Evolutionary conservation across 768 basidiomycete genomes (phyloP).

Genomic region (Cystoderma amianthinum): DNA sequence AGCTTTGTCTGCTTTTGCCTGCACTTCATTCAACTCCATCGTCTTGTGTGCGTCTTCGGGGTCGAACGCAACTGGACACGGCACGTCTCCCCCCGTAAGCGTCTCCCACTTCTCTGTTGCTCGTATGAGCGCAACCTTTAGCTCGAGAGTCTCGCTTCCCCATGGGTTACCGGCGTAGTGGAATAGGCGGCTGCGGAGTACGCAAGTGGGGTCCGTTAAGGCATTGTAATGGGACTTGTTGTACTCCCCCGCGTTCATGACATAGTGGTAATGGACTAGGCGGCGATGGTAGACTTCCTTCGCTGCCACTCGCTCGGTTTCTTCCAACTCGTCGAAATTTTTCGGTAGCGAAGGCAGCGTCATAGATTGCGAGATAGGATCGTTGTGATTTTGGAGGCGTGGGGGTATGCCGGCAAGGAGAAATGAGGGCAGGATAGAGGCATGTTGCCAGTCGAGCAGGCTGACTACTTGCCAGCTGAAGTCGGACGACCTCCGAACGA

Average conservation of each 20-base stretch:
- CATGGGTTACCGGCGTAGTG: conserved; percentile 33
- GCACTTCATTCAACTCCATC: conserved; percentile 25
- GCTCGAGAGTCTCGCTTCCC: conserved; percentile 41
- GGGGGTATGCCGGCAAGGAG: conserved; percentile 39
- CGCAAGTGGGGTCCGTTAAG: conserved; percentile 25
- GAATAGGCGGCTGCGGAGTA: conserved; percentile 36
- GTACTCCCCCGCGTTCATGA: conserved; percentile 32
- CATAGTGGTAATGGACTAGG: conserved; percentile 45
- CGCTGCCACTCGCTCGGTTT: conserved; percentile 23
- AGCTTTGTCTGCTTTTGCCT: conserved; percentile 20
- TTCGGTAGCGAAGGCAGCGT: conserved; percentile 34
- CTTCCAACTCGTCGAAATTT: conserved; percentile 30
- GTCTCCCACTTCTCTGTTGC: conserved; percentile 34
- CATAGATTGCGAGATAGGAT: conserved; percentile 28
- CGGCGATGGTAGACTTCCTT: conserved; percentile 33
- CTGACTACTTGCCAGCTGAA: conserved; percentile 30
- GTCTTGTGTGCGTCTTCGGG: conserved; percentile 34
- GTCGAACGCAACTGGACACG: conserved; percentile 42
- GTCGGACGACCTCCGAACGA: conserved; percentile 37
- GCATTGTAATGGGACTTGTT: conserved; percentile 35
- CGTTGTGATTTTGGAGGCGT: conserved; percentile 40
- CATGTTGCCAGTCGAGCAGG: conserved; percentile 50
- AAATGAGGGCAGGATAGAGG: conserved; percentile 44
- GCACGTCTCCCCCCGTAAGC: conserved; percentile 26
- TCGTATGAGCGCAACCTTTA: conserved; percentile 39